phyloP scores from a whole-genome alignment of 1,284 basidiomycete species.

The Porodaedalea pini region DNA sequence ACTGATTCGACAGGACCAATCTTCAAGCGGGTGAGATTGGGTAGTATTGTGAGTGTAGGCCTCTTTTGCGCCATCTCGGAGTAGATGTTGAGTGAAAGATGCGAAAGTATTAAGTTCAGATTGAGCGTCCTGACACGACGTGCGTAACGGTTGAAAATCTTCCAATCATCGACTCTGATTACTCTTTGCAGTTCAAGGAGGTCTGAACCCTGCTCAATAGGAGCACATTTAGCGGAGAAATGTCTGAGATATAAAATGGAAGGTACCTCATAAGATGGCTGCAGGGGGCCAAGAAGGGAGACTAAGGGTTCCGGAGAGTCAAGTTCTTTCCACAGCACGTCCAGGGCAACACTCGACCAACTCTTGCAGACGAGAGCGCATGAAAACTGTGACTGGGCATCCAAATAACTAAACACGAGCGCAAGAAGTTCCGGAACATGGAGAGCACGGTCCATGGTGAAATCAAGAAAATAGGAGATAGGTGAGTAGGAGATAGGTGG shows the following conservation, averaged over 20 bases:
- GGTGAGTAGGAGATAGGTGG: no score
- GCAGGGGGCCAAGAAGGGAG: slow-evolving; percentile 41
- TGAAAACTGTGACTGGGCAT: slow-evolving; percentile 33
- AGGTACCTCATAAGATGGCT: not conserved
- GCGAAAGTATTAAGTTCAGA: not conserved
- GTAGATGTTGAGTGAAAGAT: not conserved
- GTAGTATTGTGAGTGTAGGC: not conserved
- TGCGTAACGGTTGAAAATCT: not conserved
- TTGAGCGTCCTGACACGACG: slow-evolving; percentile 3
- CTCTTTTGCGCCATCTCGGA: not conserved
- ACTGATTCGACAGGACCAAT: not conserved
- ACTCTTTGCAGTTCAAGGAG: not conserved
- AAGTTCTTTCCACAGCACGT: slow-evolving; percentile 50
- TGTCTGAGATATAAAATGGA: no score
- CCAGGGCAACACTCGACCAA: slow-evolving; percentile 51
- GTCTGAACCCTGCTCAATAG: not conserved
- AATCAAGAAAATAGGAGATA: no score
- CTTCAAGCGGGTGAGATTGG: not conserved
- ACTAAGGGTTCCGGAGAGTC: slow-evolving; percentile 44
- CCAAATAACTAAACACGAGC: slow-evolving; percentile 44
- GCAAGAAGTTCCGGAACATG: slow-evolving; percentile 52
- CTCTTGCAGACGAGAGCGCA: slow-evolving; percentile 48
- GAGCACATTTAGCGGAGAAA: not conserved
- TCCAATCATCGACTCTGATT: slow-evolving; percentile 1
- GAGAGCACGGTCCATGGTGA: slow-evolving; percentile 30